Evolutionary conservation across 2,329 filamentous ascomycete species (phyloP).

Genomic region (Mycogone perniciosa): DNA sequence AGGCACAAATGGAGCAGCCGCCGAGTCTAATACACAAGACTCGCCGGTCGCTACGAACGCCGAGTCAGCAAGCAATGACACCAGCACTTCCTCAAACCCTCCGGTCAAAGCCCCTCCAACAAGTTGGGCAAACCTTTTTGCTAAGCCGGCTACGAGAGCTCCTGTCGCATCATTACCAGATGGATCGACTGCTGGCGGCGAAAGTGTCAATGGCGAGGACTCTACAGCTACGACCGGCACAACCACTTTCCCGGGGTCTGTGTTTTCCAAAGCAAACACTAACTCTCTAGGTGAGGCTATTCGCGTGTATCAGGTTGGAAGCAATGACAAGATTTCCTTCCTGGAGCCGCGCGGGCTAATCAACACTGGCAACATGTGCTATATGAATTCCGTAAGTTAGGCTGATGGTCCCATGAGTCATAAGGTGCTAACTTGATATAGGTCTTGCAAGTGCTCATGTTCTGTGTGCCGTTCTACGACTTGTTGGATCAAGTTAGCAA

Average conservation of each 20-base stretch:
- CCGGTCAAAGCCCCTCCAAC: slow-evolving; percentile 27
- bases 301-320: slow-evolving; percentile 61
- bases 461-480: slow-evolving; percentile 88
- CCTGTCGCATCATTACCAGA: slow-evolving; percentile 19
- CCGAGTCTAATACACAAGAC: slow-evolving; percentile 14
- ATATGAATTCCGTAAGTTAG: slow-evolving; percentile 96
- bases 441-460: slow-evolving; percentile 93
- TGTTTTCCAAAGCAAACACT: slow-evolving; percentile 40
- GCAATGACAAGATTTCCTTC: slow-evolving; percentile 64
- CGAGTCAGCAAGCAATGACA: neutral
- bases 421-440: slow-evolving; percentile 37
- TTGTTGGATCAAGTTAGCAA: slow-evolving; percentile 84
- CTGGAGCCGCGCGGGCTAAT: slow-evolving; percentile 88
- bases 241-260: slow-evolving; percentile 21
- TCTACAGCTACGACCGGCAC: slow-evolving; percentile 13
- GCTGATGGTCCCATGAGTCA: neutral
- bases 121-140: slow-evolving; percentile 37
- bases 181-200: slow-evolving; percentile 18
- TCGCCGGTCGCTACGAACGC: neutral
- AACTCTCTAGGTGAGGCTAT: slow-evolving; percentile 72
- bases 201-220: slow-evolving; percentile 21
- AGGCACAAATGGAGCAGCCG: slow-evolving; percentile 11
- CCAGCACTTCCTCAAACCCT: slow-evolving; percentile 18
- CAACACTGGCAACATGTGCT: slow-evolving; percentile 98
- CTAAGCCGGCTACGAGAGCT: slow-evolving; percentile 22